Evolutionary conservation across 148 eudicot species (phyloP), one percentile per base, ranked within the genome.

Genomic region (Rhododendron ovatum): DNA sequence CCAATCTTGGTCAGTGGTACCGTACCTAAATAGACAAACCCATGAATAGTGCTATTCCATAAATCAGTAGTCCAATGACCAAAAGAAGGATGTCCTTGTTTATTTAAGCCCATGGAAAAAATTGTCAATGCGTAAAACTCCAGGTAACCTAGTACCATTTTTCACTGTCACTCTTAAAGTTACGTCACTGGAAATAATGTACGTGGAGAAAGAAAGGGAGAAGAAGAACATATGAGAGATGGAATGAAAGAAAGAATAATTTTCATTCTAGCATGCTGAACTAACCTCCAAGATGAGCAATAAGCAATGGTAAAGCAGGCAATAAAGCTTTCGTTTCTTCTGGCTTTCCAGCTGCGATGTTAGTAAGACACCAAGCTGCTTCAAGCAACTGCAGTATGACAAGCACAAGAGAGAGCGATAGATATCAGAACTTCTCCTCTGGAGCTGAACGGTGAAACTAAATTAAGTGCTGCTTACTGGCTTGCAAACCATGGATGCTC

Each of bases 291-390:
- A 97, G 90, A 91, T 97, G 98, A 74, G 98, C 99, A 86, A 97
- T 91, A 81, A 97, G 96, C 89, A 95, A 88, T 11, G 99, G 99
- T 82, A 95, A 88, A 71, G 99, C 99, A 83, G 99, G 98, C 86
- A 94, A 88, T 88, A 97, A 88, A 61, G 99, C 92, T 88, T 91
- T 93, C 50, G 98, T 97, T 91, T 95, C 99, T 89, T 95, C 98
- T 61, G 98, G 98, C 86, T 88, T 93, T 73, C 99, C 99, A 55
- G 98, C 98, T 14, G 99, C 99, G 74, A 97, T 94, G 88, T 95
- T 97, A 39, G 99, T 97, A 84, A 97, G 95, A 88, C 98, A 97
- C 99, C 98, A 97, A 91, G 99, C 98, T 71, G 98, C 94, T 89
- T 97, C 98, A 85, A 94, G 99, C 91, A 97, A 91, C 99, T 97